Percentiles rank a stretch among this genome's conserved stretches.
These are phyloP conservation scores for Aspergillus brunneoviolaceus DNA, from an alignment of 2,329 filamentous ascomycete species.

Conservation along the genomic window DNA sequence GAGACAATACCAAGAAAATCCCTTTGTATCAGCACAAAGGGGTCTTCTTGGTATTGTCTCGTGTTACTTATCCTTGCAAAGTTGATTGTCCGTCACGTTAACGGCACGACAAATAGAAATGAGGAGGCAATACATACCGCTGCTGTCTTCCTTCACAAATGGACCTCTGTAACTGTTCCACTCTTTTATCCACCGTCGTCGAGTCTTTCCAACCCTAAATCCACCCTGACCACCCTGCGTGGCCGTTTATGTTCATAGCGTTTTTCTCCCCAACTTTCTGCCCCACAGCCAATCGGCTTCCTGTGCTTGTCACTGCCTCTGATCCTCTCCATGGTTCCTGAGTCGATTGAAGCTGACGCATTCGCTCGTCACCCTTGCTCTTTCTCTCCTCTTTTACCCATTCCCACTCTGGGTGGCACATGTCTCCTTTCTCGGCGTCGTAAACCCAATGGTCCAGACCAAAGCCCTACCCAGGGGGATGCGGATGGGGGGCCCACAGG, in stretches of 20 bases:
- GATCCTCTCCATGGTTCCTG: background rate
- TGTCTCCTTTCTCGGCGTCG: background rate
- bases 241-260: too few relatives aligned
- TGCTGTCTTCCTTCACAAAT: background rate
- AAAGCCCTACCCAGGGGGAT: background rate
- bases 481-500: background rate
- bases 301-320: background rate
- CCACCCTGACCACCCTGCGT: background rate
- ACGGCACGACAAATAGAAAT: background rate
- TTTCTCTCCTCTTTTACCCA: background rate
- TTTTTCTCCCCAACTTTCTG: background rate
- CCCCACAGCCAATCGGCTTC: background rate
- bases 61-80: background rate
- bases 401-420: background rate
- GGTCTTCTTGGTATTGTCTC: background rate
- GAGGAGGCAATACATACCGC: background rate
- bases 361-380: background rate
- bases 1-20: background rate
- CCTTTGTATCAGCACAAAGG: background rate
- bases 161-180: background rate
- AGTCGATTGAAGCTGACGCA: background rate
- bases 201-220: background rate
- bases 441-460: background rate
- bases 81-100: background rate
- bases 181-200: background rate